Evolutionary conservation across 2,329 filamentous ascomycete genomes (phyloP), one percentile per base, ranked within the genome.

Genomic region (Fusarium caatingaense): DNA sequence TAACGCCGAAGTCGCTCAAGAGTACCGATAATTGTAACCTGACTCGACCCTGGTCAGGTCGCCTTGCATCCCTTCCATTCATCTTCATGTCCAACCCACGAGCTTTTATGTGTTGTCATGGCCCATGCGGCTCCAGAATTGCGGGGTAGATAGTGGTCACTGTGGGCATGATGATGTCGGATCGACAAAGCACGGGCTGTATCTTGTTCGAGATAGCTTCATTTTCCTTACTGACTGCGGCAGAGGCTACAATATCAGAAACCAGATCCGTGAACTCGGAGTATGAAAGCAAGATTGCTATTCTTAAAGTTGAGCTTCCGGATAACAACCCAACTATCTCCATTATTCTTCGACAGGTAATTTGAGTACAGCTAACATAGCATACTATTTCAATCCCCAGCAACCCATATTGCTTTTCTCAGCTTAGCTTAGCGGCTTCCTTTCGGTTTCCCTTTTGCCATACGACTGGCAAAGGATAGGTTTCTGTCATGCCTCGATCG

Each of bases 401-500:
- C 13, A 46, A 28, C 21, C 21, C n/a, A 23, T 42, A 10, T 42
- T 34, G 15, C 21, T 32, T 32, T n/a, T n/a, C n/a, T n/a, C n/a
- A 9, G 12, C 44, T 23, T 46, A 20, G n/a, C n/a, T 47, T 28
- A 64, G 18, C 23, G 42, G 23, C 21, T 53, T 53, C 32, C 37
- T 13, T 30, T 58, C 20, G 32, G 18, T n/a, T 25, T 46, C 15
- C 41, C 60, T 50, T 51, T 69, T 11, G 68, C 60, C 58, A 73
- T 55, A 13, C 71, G 71, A 53, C 57, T 65, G 6, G 71, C 68
- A 61, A 73, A 73, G 18, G 71, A 73, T 34, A 57, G n/a, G 12
- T 32, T 59, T 27, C 49, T 59, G 21, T 25, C 23, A 20, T 59
- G 28, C 21, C 37, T 48, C 11, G 48, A 20, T 16, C 57, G 48